Evolutionary conservation across 2,329 filamentous ascomycete species (phyloP), one percentile per base, ranked within the genome.

Genomic region (Bipolaris zeicola): DNA sequence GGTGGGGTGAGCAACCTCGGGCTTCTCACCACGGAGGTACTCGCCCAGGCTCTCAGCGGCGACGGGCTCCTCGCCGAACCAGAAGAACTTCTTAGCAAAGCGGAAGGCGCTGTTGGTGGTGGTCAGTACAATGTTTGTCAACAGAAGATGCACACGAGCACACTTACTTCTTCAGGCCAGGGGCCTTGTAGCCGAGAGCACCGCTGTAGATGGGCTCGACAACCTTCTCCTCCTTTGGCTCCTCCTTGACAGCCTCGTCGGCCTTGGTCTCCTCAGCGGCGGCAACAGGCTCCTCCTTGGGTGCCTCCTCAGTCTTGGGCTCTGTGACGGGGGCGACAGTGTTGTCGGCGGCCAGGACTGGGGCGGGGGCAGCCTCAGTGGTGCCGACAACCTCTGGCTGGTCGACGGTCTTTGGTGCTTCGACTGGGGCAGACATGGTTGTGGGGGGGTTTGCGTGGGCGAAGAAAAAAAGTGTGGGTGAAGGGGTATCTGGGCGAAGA

Each of bases 21-120:
- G 83, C 88, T 97, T 97, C 85, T 96, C 92, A 71, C 87, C 88
- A 80, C 92, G 91, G 68, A 96, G 84, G 82, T 94, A 97, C 69
- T 84, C 80, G 66, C 83, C 79, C 55, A 97, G 84, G 74, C 89
- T 84, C 79, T 94, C 89, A 68, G 86, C 80, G 72, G 92, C 86
- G 58, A 96, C 89, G 28, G 83, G 76, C 55, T 88, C 84, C 38
- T 91, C 88, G 49, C 82, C 79, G 66, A 82, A 76, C 80, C 80
- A 83, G 74, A 98, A 97, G 82, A 91, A 91, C 77, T 92, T 92
- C 87, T 97, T 97, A 77, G 88, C 87, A 81, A 92, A 93, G 70
- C 91, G 87, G 73, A 98, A 85, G 78, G 92, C 90, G 86, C 91
- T 96, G 68, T 33, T 8, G 6, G 6, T 8, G 1, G n/a, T 16